Evolutionary conservation across 2,329 filamentous ascomycete genomes (phyloP).

Genomic region (Colletotrichum tropicicola): DNA sequence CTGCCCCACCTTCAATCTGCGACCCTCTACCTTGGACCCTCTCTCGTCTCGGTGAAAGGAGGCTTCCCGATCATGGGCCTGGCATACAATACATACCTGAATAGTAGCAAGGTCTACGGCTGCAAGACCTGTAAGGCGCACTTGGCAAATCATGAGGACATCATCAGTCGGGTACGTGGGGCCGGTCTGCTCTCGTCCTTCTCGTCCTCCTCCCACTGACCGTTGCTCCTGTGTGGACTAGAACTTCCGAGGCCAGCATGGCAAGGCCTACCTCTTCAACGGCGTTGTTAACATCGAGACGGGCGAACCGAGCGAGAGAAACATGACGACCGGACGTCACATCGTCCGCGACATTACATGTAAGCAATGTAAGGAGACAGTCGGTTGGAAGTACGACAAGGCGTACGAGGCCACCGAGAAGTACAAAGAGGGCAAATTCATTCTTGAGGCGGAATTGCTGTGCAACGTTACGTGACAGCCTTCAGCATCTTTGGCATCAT

Average conservation of each 20-base stretch:
- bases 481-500: not conserved
- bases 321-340: conserved; percentile 97
- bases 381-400: conserved; percentile 99
- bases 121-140: conserved; percentile 97
- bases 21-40: not conserved
- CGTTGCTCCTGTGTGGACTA: conserved; percentile 46
- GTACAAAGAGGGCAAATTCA: conserved; percentile 99
- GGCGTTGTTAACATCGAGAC: conserved; percentile 89
- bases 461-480: conserved; percentile 72
- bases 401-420: conserved; percentile 92
- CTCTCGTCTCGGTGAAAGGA: not conserved
- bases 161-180: conserved; percentile 87
- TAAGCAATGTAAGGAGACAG: conserved; percentile 88
- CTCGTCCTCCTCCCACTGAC: not conserved
- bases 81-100: conserved; percentile 90
- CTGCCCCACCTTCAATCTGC: not conserved
- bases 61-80: conserved; percentile 75
- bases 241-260: conserved; percentile 98
- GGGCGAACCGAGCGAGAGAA: conserved; percentile 89
- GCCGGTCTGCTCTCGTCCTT: conserved; percentile 1
- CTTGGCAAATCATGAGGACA: conserved; percentile 93
- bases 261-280: conserved; percentile 97
- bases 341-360: conserved; percentile 94
- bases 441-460: conserved; percentile 90
- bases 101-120: conserved; percentile 86